Conservation (phyloP, 441 rosid species). For the Eugenia klotzschiana region DNA sequence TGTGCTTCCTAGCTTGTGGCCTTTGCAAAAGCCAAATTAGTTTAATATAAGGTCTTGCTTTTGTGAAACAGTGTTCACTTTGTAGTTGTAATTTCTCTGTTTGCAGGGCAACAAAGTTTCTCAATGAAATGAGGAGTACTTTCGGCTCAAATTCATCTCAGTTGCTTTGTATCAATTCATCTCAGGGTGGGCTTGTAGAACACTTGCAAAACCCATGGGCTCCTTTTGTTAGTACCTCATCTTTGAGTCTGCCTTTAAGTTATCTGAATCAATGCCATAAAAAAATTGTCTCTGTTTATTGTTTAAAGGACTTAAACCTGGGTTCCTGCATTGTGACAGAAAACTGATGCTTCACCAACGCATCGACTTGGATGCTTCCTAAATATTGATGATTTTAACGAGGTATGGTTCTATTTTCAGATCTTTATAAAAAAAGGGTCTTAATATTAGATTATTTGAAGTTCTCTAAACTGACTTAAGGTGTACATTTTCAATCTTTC, state of each 20-base stretch:
- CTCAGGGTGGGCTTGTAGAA: constrained; percentile 53
- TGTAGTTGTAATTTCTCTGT: constrained; percentile 4
- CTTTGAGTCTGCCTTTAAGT: background rate
- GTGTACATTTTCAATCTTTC: background rate
- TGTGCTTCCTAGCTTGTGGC: background rate
- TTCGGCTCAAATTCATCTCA: constrained; percentile 74
- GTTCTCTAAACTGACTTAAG: constrained; percentile 2
- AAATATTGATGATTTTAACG: constrained; percentile 60
- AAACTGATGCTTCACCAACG: constrained; percentile 32
- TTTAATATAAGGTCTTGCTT: background rate
- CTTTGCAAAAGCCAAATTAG: background rate
- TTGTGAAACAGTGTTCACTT: background rate
- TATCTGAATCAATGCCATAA: background rate
- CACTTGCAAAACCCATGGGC: constrained; percentile 70
- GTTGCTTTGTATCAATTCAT: constrained; percentile 84
- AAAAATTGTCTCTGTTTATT: constrained; percentile 1
- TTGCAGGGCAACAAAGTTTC: constrained; percentile 68
- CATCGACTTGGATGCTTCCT: constrained; percentile 61
- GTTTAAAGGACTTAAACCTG: constrained; percentile 6
- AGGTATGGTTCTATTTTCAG: constrained; percentile 28
- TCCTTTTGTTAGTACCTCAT: constrained; percentile 38
- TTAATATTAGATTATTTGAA: constrained; percentile 2
- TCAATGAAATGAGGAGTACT: constrained; percentile 80
- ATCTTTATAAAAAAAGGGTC: background rate
- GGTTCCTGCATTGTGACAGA: constrained; percentile 39